A percentile compares a stretch with the other conserved stretches of the same genome.
phyloP scores from a whole-genome alignment of 2,329 filamentous ascomycete genomes.

The Aspergillus sergii region DNA sequence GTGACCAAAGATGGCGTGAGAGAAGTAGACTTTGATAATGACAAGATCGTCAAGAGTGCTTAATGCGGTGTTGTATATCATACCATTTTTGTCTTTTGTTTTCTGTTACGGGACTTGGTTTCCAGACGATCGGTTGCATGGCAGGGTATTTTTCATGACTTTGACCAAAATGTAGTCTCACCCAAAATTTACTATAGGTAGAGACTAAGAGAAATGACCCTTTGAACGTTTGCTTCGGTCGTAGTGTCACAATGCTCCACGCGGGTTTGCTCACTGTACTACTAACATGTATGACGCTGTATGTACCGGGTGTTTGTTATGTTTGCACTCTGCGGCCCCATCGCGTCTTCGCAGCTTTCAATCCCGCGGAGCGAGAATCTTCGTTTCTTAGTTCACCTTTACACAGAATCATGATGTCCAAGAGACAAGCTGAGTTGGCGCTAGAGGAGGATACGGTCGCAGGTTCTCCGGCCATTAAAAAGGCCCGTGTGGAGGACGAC shows the following conservation, averaged over 20 bases:
- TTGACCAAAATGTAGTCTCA: slow-evolving; percentile 19
- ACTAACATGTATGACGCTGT: slow-evolving; percentile 13
- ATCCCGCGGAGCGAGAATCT: slow-evolving; percentile 21
- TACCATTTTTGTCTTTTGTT: slow-evolving; percentile 32
- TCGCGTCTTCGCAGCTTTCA: slow-evolving; percentile 23
- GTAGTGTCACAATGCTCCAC: not conserved
- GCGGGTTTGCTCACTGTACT: not conserved
- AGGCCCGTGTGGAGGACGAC: slow-evolving; percentile 44
- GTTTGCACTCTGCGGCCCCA: slow-evolving; percentile 28
- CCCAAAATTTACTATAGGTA: slow-evolving; percentile 13
- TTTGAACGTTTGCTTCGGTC: not conserved
- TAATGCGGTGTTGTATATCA: slow-evolving; percentile 42
- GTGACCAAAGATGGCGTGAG: slow-evolving; percentile 91
- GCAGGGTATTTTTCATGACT: slow-evolving; percentile 22
- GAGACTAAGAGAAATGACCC: slow-evolving; percentile 22
- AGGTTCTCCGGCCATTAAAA: slow-evolving; percentile 50
- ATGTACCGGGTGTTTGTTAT: slow-evolving; percentile 25
- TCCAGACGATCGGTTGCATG: slow-evolving; percentile 28
- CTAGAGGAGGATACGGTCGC: slow-evolving; percentile 38
- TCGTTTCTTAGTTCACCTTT: slow-evolving; percentile 10
- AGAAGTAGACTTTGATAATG: slow-evolving; percentile 83
- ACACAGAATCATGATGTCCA: slow-evolving; percentile 43
- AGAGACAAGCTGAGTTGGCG: slow-evolving; percentile 49
- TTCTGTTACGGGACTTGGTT: slow-evolving; percentile 29
- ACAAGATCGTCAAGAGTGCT: slow-evolving; percentile 58